A percentile compares a stretch with the other conserved stretches of the same genome.
These are phyloP conservation scores for Echeveria elegans DNA, from an alignment of 164 flowering plant species.

Conservation along the genomic window DNA sequence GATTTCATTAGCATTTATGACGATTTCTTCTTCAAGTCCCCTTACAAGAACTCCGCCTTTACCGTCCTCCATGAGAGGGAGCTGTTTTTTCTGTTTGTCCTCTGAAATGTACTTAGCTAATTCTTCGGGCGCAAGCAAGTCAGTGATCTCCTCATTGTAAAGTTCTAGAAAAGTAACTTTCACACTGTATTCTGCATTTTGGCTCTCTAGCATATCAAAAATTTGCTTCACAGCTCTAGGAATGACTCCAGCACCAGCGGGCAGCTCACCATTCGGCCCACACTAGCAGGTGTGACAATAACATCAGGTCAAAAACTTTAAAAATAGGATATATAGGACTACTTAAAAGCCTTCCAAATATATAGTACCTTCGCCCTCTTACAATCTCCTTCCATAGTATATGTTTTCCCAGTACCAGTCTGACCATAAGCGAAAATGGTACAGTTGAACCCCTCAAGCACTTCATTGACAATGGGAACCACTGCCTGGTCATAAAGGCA, in stretches of 20 bases:
- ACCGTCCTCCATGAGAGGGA: slow-evolving; percentile 95
- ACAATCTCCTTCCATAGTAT: slow-evolving; percentile 97
- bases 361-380: slow-evolving; percentile 67
- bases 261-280: slow-evolving; percentile 78
- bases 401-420: slow-evolving; percentile 97
- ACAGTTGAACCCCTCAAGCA: slow-evolving; percentile 91
- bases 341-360: neutral
- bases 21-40: slow-evolving; percentile 95
- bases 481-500: slow-evolving; percentile 91
- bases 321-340: neutral
- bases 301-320: neutral
- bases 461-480: slow-evolving; percentile 87
- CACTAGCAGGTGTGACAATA: slow-evolving; percentile 29
- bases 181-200: slow-evolving; percentile 94
- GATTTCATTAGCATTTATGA: slow-evolving; percentile 81
- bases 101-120: slow-evolving; percentile 50
- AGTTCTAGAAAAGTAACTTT: slow-evolving; percentile 93
- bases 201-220: slow-evolving; percentile 87
- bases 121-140: slow-evolving; percentile 87
- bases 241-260: slow-evolving; percentile 89
- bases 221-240: slow-evolving; percentile 93
- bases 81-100: slow-evolving; percentile 76
- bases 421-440: slow-evolving; percentile 99
- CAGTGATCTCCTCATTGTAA: slow-evolving; percentile 95
- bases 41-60: slow-evolving; percentile 97